Conservation (phyloP, 2,329 filamentous ascomycete genomes). For the Xylariaceae sp. region DNA sequence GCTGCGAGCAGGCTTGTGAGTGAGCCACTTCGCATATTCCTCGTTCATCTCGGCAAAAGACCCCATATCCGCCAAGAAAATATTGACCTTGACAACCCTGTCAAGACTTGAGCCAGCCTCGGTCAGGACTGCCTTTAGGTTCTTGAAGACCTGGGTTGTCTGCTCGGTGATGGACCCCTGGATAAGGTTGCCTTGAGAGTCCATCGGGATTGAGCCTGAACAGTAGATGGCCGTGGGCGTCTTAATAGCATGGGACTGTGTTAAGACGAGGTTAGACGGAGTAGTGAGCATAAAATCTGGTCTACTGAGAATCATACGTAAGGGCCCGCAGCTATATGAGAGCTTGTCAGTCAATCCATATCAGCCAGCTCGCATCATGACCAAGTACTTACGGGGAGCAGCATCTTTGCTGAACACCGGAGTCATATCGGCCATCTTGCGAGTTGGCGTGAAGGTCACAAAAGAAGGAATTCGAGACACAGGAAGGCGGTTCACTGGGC, state of each 20-base stretch:
- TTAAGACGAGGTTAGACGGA: slow-evolving; percentile 14
- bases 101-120: slow-evolving; percentile 79
- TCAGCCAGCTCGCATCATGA: neutral
- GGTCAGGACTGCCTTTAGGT: slow-evolving; percentile 81
- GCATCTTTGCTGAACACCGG: slow-evolving; percentile 64
- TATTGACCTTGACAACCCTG: slow-evolving; percentile 87
- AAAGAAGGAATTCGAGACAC: slow-evolving; percentile 31
- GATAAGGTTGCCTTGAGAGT: slow-evolving; percentile 60
- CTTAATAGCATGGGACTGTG: slow-evolving; percentile 70
- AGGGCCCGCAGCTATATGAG: slow-evolving; percentile 60
- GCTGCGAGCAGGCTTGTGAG: slow-evolving; percentile 83
- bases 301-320: slow-evolving; percentile 56
- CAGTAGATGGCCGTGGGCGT: slow-evolving; percentile 69
- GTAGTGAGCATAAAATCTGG: neutral
- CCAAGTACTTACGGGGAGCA: slow-evolving; percentile 58
- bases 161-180: slow-evolving; percentile 68
- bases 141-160: slow-evolving; percentile 70
- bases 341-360: slow-evolving; percentile 26
- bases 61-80: slow-evolving; percentile 91
- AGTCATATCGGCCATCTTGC: slow-evolving; percentile 54
- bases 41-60: slow-evolving; percentile 88
- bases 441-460: slow-evolving; percentile 41
- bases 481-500: neutral
- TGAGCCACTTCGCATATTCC: slow-evolving; percentile 83
- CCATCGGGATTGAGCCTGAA: slow-evolving; percentile 75